Base-by-base conservation (phyloP, 1,139 yeast species). In the Geotrichum citri-aurantii region DNA sequence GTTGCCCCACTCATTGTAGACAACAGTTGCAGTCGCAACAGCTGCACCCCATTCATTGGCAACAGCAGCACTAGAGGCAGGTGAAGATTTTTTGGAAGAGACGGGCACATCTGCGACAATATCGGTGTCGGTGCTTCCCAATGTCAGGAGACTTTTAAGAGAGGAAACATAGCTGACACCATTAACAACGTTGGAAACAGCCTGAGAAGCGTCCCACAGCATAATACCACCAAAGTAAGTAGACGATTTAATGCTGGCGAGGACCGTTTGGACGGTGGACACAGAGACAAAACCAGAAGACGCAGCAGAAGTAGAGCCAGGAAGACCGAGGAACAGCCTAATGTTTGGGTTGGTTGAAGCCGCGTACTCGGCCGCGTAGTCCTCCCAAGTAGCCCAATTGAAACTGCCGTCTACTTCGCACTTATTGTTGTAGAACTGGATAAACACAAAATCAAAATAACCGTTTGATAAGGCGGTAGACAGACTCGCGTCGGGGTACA, bases 171-270 rank as follows among this genome's bases (percentile, higher is more conserved):
- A 82, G 57, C 74, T 75, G 24, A 68, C 71, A 47, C 83, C 84
- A 54, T 77, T 75, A 27, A 68, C 71, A 19, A 59, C 55, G 69
- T 88, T 89, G 21, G 78, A 70, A 70, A 78, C 81, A 17, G 86
- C 91, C 71, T 87, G 91, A 57, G 95, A 86, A 54, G 96, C 96
- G 74, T 91, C 97, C 97, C 97, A 91, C 65, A 90, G 75, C 76
- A 88, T 84, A 63, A 91, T 80, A 68, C 97, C 97, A 62, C 96
- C 97, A 68, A 90, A 88, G 55, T 79, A 73, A 12, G 65, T 40
- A 59, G 75, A 49, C 5, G 51, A 21, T n/a, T 42, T 42, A 23
- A 58, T 51, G n/a, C 24, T 7, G 6, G 64, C 42, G 42, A 69
- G 60, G 44, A 68, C 63, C 14, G 62, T 40, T 50, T 64, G 56